Percentiles rank a stretch among this genome's conserved stretches.
These are phyloP conservation scores for Bruguiera parviflora DNA, from an alignment of 345 rosid genomes.

Conservation along the genomic window DNA sequence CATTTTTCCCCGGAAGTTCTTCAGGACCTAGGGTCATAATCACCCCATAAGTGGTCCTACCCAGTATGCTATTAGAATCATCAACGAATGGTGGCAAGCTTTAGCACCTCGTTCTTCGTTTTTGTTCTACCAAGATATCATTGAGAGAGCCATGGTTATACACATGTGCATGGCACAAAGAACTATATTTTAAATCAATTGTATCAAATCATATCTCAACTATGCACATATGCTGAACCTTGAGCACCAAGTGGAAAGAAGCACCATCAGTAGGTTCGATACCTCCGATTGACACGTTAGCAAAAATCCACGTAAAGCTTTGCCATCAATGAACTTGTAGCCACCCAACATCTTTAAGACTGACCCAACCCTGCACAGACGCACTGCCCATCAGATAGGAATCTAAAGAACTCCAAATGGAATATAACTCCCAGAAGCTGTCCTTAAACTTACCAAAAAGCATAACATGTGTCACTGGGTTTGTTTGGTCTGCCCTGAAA, in stretches of 20 bases:
- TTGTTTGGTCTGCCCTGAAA: conserved; percentile 91
- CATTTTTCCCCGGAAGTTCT: not conserved
- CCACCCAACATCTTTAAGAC: conserved; percentile 69
- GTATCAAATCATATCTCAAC: not conserved
- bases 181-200: not conserved
- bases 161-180: not conserved
- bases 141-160: not conserved
- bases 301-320: conserved; percentile 58
- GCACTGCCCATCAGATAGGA: conserved; percentile 1
- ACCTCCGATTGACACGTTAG: conserved; percentile 83
- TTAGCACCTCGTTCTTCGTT: not conserved
- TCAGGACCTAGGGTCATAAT: not conserved
- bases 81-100: not conserved
- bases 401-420: not conserved
- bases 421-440: conserved; percentile 3
- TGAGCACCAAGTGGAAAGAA: conserved; percentile 4
- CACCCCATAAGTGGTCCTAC: not conserved
- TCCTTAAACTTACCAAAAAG: conserved; percentile 67
- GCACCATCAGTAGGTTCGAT: conserved; percentile 41
- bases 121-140: not conserved
- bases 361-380: conserved; percentile 65
- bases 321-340: conserved; percentile 47
- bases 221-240: not conserved
- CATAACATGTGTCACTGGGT: conserved; percentile 91
- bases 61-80: not conserved